These are phyloP conservation scores for Henckelia pumila DNA, from an alignment of 257 asterid genomes.

Conservation along the genomic window DNA sequence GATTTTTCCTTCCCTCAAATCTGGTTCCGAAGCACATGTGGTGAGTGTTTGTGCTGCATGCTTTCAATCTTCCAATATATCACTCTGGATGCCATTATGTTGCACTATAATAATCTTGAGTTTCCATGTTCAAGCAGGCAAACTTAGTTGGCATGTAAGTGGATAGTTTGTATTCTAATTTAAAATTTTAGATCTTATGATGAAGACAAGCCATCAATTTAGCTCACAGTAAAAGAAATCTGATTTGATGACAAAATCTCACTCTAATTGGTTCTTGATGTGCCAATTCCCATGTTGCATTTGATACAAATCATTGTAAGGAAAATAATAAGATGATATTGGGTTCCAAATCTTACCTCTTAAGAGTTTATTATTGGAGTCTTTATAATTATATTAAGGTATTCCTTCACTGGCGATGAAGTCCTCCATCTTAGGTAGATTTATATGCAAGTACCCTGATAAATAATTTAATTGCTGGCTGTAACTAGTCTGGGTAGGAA, in stretches of 20 bases:
- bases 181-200: neutral
- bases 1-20: conserved; percentile 87
- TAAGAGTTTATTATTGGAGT: neutral
- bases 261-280: neutral
- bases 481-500: no score
- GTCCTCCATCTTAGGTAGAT: neutral
- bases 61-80: conserved; percentile 6
- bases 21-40: conserved; percentile 88
- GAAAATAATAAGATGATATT: neutral
- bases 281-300: neutral
- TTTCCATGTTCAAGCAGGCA: neutral
- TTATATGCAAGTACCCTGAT: neutral
- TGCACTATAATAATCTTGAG: conserved; percentile 11
- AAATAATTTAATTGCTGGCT: neutral
- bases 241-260: neutral
- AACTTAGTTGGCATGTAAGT: neutral
- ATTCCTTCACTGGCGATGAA: conserved; percentile 10
- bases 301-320: neutral
- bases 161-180: neutral
- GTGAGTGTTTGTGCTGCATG: conserved; percentile 55
- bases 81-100: neutral
- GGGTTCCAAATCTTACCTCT: conserved; percentile 8
- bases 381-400: neutral
- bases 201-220: neutral
- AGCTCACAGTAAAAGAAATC: neutral